A percentile compares a stretch with the other conserved stretches of the same genome.
Conservation (phyloP, 768 basidiomycete genomes). For the Suillus occidentalis region DNA sequence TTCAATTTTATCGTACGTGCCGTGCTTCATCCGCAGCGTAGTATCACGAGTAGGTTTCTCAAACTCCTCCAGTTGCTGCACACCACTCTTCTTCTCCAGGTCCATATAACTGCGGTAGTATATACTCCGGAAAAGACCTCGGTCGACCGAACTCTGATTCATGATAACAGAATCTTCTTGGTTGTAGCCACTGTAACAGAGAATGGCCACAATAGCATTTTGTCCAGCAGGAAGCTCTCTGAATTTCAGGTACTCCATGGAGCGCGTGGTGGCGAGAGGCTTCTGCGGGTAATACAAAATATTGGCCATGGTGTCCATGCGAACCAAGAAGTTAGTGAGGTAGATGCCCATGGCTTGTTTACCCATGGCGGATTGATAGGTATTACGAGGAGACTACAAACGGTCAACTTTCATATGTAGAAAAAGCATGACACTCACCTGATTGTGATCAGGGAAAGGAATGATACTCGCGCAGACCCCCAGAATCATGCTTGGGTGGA, state of each 20-base stretch:
- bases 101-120: conserved; percentile 99
- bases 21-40: conserved; percentile 95
- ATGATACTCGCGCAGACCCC: conserved; percentile 99
- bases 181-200: conserved; percentile 99
- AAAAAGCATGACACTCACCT: conserved; percentile 51
- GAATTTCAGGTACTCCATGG: conserved; percentile 99
- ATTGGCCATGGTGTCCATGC: conserved; percentile 99
- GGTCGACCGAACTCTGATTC: conserved; percentile 98
- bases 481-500: conserved; percentile 98
- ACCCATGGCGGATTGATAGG: conserved; percentile 99
- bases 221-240: conserved; percentile 98
- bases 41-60: conserved; percentile 93
- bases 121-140: conserved; percentile 96
- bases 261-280: conserved; percentile 96
- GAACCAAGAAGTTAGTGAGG: conserved; percentile 96
- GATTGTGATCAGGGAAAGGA: conserved; percentile 99
- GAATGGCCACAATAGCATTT: conserved; percentile 96
- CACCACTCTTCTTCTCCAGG: conserved; percentile 93
- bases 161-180: conserved; percentile 99
- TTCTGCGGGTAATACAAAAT: conserved; percentile 99
- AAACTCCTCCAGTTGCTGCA: conserved; percentile 91
- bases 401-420: conserved; percentile 7
- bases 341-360: conserved; percentile 99
- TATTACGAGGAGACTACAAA: conserved; percentile 94
- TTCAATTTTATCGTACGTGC: conserved; percentile 97